Evolutionary conservation across 2,329 filamentous ascomycete species (phyloP), one percentile per base, ranked within the genome.

Genomic region (Fusarium sp.): DNA sequence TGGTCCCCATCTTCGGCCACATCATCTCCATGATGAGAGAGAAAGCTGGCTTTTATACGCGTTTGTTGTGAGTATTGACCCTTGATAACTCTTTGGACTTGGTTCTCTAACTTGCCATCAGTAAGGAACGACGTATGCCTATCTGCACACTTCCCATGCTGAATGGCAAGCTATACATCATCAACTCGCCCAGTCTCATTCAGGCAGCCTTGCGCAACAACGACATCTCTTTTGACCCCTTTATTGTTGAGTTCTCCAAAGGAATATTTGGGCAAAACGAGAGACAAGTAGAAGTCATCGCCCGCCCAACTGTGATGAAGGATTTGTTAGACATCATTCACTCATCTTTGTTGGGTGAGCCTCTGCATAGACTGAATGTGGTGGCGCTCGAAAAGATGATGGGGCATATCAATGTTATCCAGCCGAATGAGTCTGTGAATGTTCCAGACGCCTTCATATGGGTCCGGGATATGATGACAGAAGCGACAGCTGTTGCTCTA

Each of bases 61-160:
- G 71, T 4, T 20, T 76, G 1, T 71, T 68, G 71, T 68, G 20
- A 33, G 64, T 50, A 5, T 14, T 7, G 15, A 4, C 4, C 2
- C 14, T 1, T 1, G 0, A 4, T n/a, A 2, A 25, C 14, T 3
- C 14, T 3, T 4, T 7, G 3, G 14, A 12, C 15, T 10, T 4
- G 4, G 4, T 12, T 45, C 15, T n/a, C 38, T 68, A 1, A 69
- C 47, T 6, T 0, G 1, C 22, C 8, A 7, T 15, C 10, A 79
- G 75, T 57, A 79, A 78, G 37, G 63, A 74, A 6, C 70, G 67
- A 1, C 64, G 63, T 3, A 52, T 81, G 60, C 79, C 79, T 1
- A 84, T 86, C 64, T 85, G 82, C 45, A 86, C 86, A 1, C 75
- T 88, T 6, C 84, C 83, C 7, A 83, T 87, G 73, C 75, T 86